phyloP scores from a whole-genome alignment of 208 protist species.

The Acanthamoeba royreba region DNA sequence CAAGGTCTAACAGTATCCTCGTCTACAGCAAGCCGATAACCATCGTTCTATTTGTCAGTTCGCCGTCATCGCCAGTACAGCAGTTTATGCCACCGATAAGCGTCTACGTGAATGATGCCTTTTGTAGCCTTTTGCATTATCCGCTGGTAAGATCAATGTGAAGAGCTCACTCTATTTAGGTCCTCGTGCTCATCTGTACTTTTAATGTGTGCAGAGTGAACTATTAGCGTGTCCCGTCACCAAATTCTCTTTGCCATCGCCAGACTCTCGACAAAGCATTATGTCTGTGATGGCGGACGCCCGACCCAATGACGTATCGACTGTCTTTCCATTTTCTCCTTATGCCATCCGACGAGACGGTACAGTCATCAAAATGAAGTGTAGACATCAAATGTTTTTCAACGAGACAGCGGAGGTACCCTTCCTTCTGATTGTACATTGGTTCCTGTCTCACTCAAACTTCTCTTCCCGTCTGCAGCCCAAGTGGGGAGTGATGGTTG shows the following conservation, averaged over 20 bases:
- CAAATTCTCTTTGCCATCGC: conserved; percentile 1
- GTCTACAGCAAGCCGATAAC: not conserved
- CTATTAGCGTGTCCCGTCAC: not conserved
- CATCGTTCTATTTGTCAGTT: not conserved
- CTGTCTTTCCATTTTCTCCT: not conserved
- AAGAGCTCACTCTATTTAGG: not conserved
- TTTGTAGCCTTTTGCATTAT: not conserved
- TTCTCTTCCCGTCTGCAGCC: not conserved
- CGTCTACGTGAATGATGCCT: not conserved
- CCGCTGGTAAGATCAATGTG: not conserved
- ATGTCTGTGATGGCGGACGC: not conserved
- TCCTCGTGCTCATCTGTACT: not conserved
- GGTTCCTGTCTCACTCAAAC: not conserved
- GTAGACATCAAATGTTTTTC: not conserved
- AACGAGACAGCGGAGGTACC: not conserved
- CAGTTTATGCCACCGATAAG: not conserved
- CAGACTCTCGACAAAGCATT: not conserved
- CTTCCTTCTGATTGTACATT: not conserved
- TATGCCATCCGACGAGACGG: not conserved
- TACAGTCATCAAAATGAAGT: not conserved
- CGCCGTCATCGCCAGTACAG: not conserved
- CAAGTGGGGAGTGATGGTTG: not conserved
- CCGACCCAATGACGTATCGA: not conserved
- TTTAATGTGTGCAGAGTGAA: not conserved
- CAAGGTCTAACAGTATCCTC: not conserved